Percentiles rank a stretch among this genome's conserved stretches.
phyloP scores from a whole-genome alignment of 2,329 filamentous ascomycete species.

The Colletotrichum paranaense region DNA sequence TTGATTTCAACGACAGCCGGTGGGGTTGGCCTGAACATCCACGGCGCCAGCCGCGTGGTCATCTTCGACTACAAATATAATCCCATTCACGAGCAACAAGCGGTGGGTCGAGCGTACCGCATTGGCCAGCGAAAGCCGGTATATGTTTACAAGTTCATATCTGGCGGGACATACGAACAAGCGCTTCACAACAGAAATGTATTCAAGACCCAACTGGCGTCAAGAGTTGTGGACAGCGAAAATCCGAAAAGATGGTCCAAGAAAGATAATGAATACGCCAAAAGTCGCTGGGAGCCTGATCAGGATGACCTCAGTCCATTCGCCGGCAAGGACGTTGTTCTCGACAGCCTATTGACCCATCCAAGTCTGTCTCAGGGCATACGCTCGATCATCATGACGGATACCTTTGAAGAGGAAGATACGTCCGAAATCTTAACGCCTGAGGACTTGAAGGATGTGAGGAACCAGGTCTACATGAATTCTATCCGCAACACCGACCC shows the following conservation, averaged over 20 bases:
- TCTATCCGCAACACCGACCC: constrained; percentile 47
- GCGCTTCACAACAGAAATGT: constrained; percentile 78
- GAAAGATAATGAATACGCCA: constrained; percentile 42
- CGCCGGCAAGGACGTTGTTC: constrained; percentile 71
- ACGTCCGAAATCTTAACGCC: constrained; percentile 67
- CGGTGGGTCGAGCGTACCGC: constrained; percentile 86
- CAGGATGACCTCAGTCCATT: constrained; percentile 64
- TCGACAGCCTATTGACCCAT: constrained; percentile 60
- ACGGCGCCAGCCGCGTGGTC: constrained; percentile 85
- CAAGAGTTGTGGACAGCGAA: constrained; percentile 85
- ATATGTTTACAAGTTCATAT: constrained; percentile 84
- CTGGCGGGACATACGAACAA: constrained; percentile 84
- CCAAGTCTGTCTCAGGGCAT: constrained; percentile 53
- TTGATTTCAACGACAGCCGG: constrained; percentile 88
- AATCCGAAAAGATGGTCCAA: constrained; percentile 77
- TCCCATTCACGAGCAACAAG: constrained; percentile 85
- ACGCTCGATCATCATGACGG: constrained; percentile 71
- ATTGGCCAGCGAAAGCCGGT: constrained; percentile 85
- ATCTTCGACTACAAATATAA: constrained; percentile 89
- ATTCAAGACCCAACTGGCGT: constrained; percentile 85
- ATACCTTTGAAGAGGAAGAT: constrained; percentile 80
- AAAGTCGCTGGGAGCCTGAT: constrained; percentile 63
- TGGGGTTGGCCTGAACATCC: constrained; percentile 85
- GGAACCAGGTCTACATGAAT: constrained; percentile 49
- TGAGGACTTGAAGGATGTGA: constrained; percentile 69